These are phyloP conservation scores for Sclerotinia minor DNA, from an alignment of 2,329 filamentous ascomycete genomes.

Conservation along the genomic window DNA sequence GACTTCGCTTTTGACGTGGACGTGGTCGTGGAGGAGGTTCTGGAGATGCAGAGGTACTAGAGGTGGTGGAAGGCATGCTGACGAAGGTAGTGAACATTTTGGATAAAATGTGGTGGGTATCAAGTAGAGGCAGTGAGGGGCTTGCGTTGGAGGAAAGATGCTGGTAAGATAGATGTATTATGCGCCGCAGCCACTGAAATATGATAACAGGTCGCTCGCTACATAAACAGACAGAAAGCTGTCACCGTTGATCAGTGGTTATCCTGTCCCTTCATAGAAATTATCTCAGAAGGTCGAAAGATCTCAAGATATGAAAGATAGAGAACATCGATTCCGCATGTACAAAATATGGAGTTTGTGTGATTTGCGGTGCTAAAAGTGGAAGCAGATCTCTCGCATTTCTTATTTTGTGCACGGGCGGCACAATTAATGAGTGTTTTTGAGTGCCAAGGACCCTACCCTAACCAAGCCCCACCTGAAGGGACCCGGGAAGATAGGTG, in stretches of 20 bases:
- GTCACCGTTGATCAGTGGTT: neutral
- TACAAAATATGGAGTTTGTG: conserved; percentile 11
- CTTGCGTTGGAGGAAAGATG: neutral
- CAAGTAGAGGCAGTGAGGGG: neutral
- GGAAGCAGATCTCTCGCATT: neutral
- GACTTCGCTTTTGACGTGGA: conserved; percentile 33
- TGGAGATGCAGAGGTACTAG: conserved; percentile 21
- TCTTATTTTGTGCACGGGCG: conserved; percentile 15
- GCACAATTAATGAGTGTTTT: conserved; percentile 16
- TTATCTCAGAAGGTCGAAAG: neutral
- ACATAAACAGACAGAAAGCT: neutral
- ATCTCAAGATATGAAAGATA: conserved; percentile 13
- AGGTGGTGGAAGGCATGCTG: conserved; percentile 23
- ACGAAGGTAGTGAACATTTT: conserved; percentile 24
- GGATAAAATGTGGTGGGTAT: neutral
- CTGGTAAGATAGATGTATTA: neutral
- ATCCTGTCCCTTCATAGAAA: neutral
- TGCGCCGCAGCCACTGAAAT: conserved; percentile 1
- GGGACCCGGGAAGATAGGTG: conserved; percentile 15
- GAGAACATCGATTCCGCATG: conserved; percentile 6
- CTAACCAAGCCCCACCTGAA: conserved; percentile 13
- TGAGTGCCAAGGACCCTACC: conserved; percentile 4
- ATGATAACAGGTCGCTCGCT: conserved; percentile 4
- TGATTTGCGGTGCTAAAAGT: conserved; percentile 12
- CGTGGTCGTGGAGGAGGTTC: conserved; percentile 19